Conservation (phyloP, 2,329 filamentous ascomycete genomes). For the Cercospora janseana region DNA sequence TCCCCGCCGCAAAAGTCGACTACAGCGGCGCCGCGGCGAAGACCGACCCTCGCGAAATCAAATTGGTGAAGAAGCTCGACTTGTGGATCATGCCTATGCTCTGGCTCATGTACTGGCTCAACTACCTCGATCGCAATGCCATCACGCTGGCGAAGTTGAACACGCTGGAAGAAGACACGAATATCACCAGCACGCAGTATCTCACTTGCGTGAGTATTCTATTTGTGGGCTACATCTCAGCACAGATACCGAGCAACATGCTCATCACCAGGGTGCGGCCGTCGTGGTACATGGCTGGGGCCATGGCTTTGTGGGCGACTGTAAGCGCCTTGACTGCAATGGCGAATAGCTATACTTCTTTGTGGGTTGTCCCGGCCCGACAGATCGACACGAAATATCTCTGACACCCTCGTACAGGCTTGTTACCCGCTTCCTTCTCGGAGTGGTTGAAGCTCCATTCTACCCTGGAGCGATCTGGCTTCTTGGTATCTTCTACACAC, state of each 20-base stretch:
- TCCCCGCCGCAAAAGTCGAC: neutral
- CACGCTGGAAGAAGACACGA: conserved; percentile 26
- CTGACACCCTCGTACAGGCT: neutral
- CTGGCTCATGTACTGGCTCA: conserved; percentile 29
- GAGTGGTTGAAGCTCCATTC: conserved; percentile 37
- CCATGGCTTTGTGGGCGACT: conserved; percentile 36
- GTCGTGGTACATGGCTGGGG: conserved; percentile 44
- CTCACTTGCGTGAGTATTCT: conserved; percentile 29
- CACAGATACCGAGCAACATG: conserved; percentile 46
- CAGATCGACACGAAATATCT: neutral
- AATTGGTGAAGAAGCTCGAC: conserved; percentile 9
- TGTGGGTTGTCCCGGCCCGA: conserved; percentile 30
- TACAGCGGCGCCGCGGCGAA: conserved; percentile 2
- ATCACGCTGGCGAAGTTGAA: conserved; percentile 29
- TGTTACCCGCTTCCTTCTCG: conserved; percentile 35
- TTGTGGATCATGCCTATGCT: conserved; percentile 7
- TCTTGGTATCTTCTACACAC: conserved; percentile 45
- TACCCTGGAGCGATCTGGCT: conserved; percentile 43
- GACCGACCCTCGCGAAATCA: neutral
- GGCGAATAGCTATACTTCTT: conserved; percentile 40
- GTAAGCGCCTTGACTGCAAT: conserved; percentile 40
- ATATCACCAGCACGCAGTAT: conserved; percentile 25
- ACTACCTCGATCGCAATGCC: conserved; percentile 32
- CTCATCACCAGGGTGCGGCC: conserved; percentile 46
- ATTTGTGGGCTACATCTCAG: conserved; percentile 39